Evolutionary conservation across 2,329 filamentous ascomycete genomes (phyloP).

Genomic region (Neofusicoccum laricinum): DNA sequence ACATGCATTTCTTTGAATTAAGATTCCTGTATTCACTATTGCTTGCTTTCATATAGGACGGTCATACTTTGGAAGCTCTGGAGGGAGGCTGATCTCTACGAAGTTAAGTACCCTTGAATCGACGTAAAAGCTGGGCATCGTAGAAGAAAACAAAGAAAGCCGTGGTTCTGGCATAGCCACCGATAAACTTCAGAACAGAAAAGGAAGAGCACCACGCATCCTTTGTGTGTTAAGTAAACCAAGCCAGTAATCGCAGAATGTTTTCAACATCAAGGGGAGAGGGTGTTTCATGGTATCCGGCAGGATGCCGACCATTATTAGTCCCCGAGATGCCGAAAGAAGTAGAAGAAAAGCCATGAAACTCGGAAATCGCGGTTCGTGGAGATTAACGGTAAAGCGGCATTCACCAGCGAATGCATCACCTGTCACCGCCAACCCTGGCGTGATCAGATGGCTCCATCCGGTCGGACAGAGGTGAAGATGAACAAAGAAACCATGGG

Average conservation of each 20-base stretch:
- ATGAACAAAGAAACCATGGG: not conserved
- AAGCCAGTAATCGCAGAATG: not conserved
- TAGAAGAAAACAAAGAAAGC: not conserved
- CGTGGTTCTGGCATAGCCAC: not conserved
- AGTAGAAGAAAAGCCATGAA: not conserved
- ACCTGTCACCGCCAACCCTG: not conserved
- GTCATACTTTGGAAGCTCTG: not conserved
- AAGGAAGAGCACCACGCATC: not conserved
- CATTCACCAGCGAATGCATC: not conserved
- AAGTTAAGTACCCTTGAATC: not conserved
- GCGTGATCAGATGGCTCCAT: not conserved
- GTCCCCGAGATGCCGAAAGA: not conserved
- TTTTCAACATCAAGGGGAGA: not conserved
- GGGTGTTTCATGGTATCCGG: not conserved
- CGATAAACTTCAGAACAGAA: not conserved
- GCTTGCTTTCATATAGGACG: not conserved
- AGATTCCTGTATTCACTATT: not conserved
- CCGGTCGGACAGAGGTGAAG: not conserved
- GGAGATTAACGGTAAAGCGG: not conserved
- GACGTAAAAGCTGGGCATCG: not conserved
- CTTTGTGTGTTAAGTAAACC: not conserved
- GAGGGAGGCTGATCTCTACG: not conserved
- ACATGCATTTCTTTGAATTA: not conserved
- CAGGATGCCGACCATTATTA: not conserved
- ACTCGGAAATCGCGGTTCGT: not conserved